Conservation (phyloP, 169 alveolate species). For the Cystoisospora suis region DNA sequence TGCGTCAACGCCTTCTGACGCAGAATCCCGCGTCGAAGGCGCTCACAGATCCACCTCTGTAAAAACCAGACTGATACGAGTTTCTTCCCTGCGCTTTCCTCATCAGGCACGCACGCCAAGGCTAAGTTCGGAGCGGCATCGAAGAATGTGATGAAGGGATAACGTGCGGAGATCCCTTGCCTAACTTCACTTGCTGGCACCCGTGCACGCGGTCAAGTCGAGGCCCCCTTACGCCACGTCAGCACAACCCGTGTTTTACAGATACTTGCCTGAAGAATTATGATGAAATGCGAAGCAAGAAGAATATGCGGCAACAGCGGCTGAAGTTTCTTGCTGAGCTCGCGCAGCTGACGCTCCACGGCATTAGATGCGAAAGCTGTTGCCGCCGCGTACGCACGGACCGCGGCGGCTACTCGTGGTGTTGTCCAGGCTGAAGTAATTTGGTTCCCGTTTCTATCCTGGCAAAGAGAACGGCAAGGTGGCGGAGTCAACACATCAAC, state of each 20-base stretch:
- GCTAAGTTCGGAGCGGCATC: neutral
- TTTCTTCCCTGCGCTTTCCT: neutral
- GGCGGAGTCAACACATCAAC: no score
- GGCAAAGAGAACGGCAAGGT: no score
- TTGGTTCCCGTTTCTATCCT: constrained; percentile 24
- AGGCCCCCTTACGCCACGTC: no score
- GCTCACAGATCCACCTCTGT: no score
- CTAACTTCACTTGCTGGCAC: no score
- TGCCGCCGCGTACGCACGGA: neutral
- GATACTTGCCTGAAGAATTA: constrained; percentile 12
- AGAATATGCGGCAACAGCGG: constrained; percentile 39
- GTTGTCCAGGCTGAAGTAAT: constrained; percentile 25
- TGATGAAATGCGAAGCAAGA: constrained; percentile 34
- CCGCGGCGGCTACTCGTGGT: neutral
- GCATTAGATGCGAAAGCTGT: constrained; percentile 2
- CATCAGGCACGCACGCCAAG: neutral
- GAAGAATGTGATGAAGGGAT: neutral
- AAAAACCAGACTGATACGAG: no score
- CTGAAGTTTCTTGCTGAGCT: constrained; percentile 5
- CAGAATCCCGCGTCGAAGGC: no score
- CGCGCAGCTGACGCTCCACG: neutral
- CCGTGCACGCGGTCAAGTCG: no score
- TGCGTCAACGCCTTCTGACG: neutral
- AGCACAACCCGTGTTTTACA: no score
- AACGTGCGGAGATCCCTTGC: neutral